Base-by-base conservation (phyloP, 371 early-diverging fungal species). In the Mortierella sp. region DNA sequence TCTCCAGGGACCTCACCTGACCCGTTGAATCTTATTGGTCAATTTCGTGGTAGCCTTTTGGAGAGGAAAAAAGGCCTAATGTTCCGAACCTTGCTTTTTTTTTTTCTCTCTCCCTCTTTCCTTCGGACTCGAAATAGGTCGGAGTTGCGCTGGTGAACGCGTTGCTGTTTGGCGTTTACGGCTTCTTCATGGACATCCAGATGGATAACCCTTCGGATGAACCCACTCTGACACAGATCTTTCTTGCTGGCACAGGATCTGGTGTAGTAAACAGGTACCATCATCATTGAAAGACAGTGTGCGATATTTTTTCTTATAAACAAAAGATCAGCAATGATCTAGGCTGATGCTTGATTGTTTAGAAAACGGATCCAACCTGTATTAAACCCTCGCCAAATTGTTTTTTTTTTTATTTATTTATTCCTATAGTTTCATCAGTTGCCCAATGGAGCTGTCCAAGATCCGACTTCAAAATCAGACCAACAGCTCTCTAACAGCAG, bases 141-240 rank as follows among this genome's bases (percentile, higher is more conserved):
- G 91, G 91, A 66, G 91, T 90, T 14, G 90, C 89, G 37, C 77
- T 83, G 47, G 86, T 89, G 28, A 91, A 91, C 72, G 89, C 91
- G 9, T 60, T 90, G 1, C 84, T 91, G 1, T 91, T 91, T 77
- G 89, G 91, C n/a, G 88, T 88, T 0, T 90, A 89, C 57, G 89
- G 87, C 7, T 84, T 79, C 28, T 67, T 90, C 6, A 82, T 91
- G 64, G 75, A 87, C 48, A 62, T 80, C 19, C 89, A 89, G 75
- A 80, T 83, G 63, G 60, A 64, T 23, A 75, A 70, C 16, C 65
- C 76, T 11, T 55, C 50, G 43, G 72, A 64, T 43, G 72, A 80
- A 45, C 80, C 81, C 50, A 74, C 82, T 2, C 44, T 82, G 16
- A 53, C 60, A 25, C 84, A 89, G 68, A 86, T 90, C 37, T 86